phyloP scores from a whole-genome alignment of 345 rosid species.

The Eucalyptus cloeziana region DNA sequence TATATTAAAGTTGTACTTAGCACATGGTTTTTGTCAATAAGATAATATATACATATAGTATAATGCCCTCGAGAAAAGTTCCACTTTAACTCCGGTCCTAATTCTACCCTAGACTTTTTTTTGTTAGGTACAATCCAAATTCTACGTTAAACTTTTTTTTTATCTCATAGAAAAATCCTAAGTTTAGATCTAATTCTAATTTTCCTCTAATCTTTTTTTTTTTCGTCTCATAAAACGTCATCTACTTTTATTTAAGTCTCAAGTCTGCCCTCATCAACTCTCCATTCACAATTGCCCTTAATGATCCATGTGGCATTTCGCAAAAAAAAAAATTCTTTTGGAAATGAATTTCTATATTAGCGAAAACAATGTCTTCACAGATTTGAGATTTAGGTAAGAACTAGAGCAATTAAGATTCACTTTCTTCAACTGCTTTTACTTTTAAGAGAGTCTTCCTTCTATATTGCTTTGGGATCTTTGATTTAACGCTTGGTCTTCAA shows the following conservation, averaged over 20 bases:
- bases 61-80: not conserved
- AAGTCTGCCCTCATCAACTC: not conserved
- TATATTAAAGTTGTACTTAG: not conserved
- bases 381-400: no score
- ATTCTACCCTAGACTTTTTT: not conserved
- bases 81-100: not conserved
- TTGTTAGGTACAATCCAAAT: not conserved
- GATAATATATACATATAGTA: not conserved
- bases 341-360: not conserved
- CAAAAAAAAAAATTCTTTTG: accelerated
- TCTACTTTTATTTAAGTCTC: not conserved
- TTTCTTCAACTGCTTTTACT: not conserved
- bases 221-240: not conserved
- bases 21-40: not conserved
- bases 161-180: not conserved
- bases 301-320: not conserved
- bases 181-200: not conserved
- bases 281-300: not conserved
- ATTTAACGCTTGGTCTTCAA: not conserved
- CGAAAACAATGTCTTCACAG: not conserved
- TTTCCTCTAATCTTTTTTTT: not conserved
- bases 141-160: no score
- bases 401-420: not conserved
- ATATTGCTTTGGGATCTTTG: not conserved
- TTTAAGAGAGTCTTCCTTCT: not conserved